Conservation (phyloP, 805 yeast species). For the Metschnikowia baotianmanensis region DNA sequence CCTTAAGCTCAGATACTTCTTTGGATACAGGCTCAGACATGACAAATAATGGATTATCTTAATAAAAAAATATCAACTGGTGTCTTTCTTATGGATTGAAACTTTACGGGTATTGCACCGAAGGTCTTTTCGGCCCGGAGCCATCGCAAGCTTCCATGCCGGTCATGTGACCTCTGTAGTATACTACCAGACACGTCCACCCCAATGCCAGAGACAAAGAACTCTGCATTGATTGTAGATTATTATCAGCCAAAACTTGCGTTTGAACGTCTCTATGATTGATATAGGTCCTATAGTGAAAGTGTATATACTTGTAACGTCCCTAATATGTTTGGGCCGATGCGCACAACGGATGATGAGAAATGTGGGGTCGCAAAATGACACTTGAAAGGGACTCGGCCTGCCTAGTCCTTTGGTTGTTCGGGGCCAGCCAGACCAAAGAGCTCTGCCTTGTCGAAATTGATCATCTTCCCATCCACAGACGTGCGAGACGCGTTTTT, state of each 20-base stretch:
- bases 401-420: slow-evolving; percentile 16
- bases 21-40: slow-evolving; percentile 4
- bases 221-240: too few species aligned
- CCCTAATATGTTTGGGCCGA: too few species aligned
- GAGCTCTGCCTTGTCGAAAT: slow-evolving; percentile 40
- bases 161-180: neutral
- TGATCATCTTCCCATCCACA: slow-evolving; percentile 44
- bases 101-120: too few species aligned
- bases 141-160: neutral
- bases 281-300: too few species aligned
- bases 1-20: slow-evolving; percentile 11
- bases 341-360: too few species aligned
- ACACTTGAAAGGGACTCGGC: neutral
- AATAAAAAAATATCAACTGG: neutral
- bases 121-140: too few species aligned
- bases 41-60: neutral
- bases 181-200: too few species aligned
- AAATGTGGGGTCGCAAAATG: neutral
- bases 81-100: neutral
- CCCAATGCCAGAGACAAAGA: too few species aligned
- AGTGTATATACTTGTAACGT: too few species aligned
- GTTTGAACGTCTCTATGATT: too few species aligned
- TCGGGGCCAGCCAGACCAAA: slow-evolving; percentile 15
- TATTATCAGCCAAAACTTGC: too few species aligned
- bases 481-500: slow-evolving; percentile 13